Evolutionary conservation across 257 asterid genomes (phyloP).

Genomic region (Nicotiana noctiflora): DNA sequence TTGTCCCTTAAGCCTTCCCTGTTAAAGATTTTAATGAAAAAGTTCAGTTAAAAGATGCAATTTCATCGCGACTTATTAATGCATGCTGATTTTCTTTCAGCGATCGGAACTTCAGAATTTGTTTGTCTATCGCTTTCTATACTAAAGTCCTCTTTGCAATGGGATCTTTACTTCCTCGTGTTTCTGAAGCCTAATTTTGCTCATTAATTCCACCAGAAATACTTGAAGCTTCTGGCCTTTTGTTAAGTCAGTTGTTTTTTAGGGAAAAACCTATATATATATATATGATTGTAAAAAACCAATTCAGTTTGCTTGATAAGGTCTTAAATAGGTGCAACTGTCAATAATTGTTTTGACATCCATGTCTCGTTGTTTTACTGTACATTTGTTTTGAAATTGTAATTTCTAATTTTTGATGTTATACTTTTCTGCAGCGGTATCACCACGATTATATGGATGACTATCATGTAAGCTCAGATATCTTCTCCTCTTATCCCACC

Average conservation of each 20-base stretch:
- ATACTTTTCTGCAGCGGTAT: slow-evolving; percentile 44
- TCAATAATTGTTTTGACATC: not conserved
- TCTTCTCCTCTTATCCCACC: not conserved
- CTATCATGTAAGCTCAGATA: slow-evolving; percentile 57
- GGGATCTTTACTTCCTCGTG: not conserved
- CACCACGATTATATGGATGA: slow-evolving; percentile 67
- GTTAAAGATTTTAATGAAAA: not conserved
- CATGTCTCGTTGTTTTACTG: not conserved
- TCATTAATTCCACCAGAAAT: not conserved
- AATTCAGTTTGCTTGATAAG: not conserved
- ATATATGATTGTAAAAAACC: not conserved
- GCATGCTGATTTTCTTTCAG: not conserved
- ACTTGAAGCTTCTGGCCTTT: not conserved
- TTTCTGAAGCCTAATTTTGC: not conserved
- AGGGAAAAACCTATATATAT: too few species aligned
- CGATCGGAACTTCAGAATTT: not conserved
- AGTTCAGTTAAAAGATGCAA: not conserved
- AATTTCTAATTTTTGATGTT: slow-evolving; percentile 8
- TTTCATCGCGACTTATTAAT: not conserved
- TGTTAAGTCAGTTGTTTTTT: not conserved
- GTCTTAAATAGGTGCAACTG: not conserved
- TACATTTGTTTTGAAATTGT: slow-evolving; percentile 1
- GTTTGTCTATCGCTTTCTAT: not conserved
- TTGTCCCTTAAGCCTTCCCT: not conserved
- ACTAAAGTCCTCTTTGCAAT: not conserved